Percentiles rank a stretch among this genome's conserved stretches.
phyloP scores from a whole-genome alignment of 495 filamentous ascomycete genomes.

The Penicillium mononematosum region DNA sequence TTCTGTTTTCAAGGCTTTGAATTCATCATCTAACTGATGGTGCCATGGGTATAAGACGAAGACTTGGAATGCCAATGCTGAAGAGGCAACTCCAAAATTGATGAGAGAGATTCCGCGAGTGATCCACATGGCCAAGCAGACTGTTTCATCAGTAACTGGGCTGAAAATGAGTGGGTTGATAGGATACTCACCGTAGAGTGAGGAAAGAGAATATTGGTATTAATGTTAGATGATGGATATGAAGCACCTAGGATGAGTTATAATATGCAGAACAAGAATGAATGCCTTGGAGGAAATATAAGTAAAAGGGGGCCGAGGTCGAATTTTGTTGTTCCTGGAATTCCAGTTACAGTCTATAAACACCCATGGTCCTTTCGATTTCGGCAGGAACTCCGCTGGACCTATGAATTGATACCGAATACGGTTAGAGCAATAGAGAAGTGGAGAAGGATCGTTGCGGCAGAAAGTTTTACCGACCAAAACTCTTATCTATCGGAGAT shows the following conservation, averaged over 20 bases:
- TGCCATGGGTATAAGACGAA: slow-evolving; percentile 68
- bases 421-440: not conserved
- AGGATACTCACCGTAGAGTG: not conserved
- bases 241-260: not conserved
- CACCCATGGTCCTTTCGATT: not conserved
- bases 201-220: not conserved
- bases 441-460: not conserved
- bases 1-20: slow-evolving; percentile 56
- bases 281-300: not conserved
- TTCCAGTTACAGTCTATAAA: not conserved
- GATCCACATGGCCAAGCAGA: slow-evolving; percentile 41
- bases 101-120: slow-evolving; percentile 59
- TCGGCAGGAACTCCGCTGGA: not conserved
- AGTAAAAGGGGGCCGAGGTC: not conserved
- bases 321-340: not conserved
- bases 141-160: not conserved
- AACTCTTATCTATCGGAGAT: not conserved
- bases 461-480: not conserved
- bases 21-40: slow-evolving; percentile 58
- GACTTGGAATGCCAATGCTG: slow-evolving; percentile 63
- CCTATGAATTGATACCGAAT: not conserved
- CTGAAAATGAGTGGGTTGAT: not conserved
- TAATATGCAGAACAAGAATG: not conserved
- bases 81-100: slow-evolving; percentile 60
- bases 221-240: not conserved